phyloP scores from a whole-genome alignment of 1,139 yeast genomes.

The Meyerozyma guilliermondii region DNA sequence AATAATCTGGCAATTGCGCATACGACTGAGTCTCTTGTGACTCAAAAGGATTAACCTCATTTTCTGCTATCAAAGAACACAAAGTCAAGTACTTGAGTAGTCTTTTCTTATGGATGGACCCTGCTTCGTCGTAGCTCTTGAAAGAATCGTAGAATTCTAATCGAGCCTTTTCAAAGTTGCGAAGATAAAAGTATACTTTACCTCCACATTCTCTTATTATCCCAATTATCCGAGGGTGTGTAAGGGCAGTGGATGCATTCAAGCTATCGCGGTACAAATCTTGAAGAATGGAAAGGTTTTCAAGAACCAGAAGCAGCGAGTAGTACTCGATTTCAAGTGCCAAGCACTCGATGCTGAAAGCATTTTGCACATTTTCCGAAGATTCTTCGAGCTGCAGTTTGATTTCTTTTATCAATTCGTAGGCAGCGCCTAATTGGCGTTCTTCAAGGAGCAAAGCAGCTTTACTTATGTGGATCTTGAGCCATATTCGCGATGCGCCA shows the following conservation, averaged over 20 bases:
- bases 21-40: constrained; percentile 53
- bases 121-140: constrained; percentile 76
- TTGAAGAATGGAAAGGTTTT: constrained; percentile 35
- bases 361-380: constrained; percentile 39
- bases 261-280: constrained; percentile 46
- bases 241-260: constrained; percentile 54
- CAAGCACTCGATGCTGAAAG: constrained; percentile 54
- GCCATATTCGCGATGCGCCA: constrained; percentile 36
- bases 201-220: constrained; percentile 74
- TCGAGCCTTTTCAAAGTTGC: constrained; percentile 59
- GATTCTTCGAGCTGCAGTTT: constrained; percentile 33
- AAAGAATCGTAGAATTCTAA: constrained; percentile 68
- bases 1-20: constrained; percentile 31
- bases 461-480: constrained; percentile 49
- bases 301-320: constrained; percentile 20
- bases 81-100: constrained; percentile 60
- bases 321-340: constrained; percentile 60
- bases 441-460: constrained; percentile 45
- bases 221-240: constrained; percentile 72
- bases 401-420: constrained; percentile 33
- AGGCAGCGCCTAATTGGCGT: constrained; percentile 31
- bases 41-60: constrained; percentile 63
- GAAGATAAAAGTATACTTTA: constrained; percentile 55
- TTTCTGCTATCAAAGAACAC: constrained; percentile 59
- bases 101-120: constrained; percentile 50